Conservation (phyloP, 345 rosid species). For the Dimocarpus longan region DNA sequence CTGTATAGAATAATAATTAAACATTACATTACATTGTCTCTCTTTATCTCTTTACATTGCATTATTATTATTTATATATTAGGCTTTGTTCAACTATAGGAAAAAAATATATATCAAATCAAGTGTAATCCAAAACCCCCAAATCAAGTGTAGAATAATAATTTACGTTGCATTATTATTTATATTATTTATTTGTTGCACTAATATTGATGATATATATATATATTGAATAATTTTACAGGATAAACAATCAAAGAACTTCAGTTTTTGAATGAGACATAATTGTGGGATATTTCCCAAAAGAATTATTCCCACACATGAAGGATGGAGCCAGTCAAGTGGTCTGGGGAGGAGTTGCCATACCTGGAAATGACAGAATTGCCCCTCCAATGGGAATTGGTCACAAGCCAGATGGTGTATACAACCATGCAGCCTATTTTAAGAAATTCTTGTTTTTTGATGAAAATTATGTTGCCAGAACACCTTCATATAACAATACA, state of each 20-base stretch:
- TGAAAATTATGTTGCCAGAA: not conserved
- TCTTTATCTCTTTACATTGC: no score
- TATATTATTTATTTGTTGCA: no score
- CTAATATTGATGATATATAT: no score
- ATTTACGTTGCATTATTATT: no score
- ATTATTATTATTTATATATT: no score
- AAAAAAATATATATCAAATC: no score
- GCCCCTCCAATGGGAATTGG: not conserved
- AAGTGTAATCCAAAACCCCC: no score
- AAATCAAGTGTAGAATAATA: no score
- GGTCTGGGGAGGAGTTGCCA: not conserved
- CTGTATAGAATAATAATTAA: no score
- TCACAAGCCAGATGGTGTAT: not conserved
- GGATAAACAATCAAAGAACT: not conserved
- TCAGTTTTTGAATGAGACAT: not conserved
- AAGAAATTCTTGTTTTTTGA: not conserved
- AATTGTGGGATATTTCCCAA: not conserved
- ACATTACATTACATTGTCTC: no score
- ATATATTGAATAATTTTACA: not conserved
- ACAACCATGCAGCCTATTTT: constrained; percentile 1
- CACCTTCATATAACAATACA: not conserved
- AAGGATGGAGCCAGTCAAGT: not conserved
- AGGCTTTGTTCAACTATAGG: no score
- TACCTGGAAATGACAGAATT: not conserved
- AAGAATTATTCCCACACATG: not conserved